Evolutionary conservation across 73 alveolate species (phyloP), one percentile per base, ranked within the genome.

Genomic region (Paramecium primaurelia): DNA sequence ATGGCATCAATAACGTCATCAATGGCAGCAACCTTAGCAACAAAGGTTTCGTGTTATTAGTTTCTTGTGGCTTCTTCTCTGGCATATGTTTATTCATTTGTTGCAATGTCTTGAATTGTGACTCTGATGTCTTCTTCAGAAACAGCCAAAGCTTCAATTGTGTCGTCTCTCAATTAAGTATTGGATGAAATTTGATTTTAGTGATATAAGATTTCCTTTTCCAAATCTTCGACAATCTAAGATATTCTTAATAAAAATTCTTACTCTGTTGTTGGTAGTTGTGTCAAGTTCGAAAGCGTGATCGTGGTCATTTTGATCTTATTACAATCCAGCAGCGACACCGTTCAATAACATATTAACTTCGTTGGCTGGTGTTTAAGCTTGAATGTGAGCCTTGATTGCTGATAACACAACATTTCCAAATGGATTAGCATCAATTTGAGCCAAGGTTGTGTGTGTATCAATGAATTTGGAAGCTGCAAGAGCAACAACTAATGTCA

Each of bases 1-100:
- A 89, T 47, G 75, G 94, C 91, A n/a, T 89, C 88, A 71, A 89
- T 71, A 45, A 83, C 94, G 11, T 89, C 94, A 25, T 80, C 91
- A 49, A 80, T 80, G 32, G 91, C 91, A 6, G 71, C 91, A 7
- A 49, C 54, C 32, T 80, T 80, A 26, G 91, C 37, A 80, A 80
- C 91, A 42, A 42, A 80, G 91, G 75, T 42, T 42, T 42, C 91
- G 77, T 80, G 91, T 80, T 80, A 80, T 42, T 42, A 42, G 47
- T 80, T 26, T 80, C 91, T 80, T 40, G 91, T 80, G 71, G 91
- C 91, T 80, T 80, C 71, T 47, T 80, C 91, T 80, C 91, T 80
- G 58, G 91, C 91, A 49, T 45, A 80, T 59, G 91, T 80, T 34
- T 80, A 30, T 80, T 80, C 91, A 36, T 80, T 80, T 34, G 64